Percentiles rank a stretch among this genome's conserved stretches.
Evolutionary conservation across 2,329 filamentous ascomycete species (phyloP).

Genomic region (Tolypocladium sp.): DNA sequence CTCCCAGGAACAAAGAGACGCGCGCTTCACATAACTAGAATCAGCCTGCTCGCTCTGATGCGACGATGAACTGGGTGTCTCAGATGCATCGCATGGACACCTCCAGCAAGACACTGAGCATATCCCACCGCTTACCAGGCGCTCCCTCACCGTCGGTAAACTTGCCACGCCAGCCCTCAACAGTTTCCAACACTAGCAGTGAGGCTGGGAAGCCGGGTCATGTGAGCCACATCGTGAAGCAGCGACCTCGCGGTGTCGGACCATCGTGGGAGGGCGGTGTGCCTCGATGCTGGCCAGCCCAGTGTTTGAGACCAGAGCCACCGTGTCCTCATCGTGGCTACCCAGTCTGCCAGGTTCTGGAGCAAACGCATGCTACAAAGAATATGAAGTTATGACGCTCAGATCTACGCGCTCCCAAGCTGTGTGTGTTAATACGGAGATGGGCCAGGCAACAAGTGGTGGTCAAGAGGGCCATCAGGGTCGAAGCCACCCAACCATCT

Average conservation of each 20-base stretch:
- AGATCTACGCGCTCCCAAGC: neutral
- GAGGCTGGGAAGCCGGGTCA: neutral
- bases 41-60: neutral
- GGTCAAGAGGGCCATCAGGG: neutral
- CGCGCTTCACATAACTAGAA: neutral
- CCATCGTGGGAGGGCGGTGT: neutral
- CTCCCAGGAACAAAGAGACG: neutral
- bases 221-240: neutral
- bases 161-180: neutral
- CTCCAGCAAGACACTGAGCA: neutral
- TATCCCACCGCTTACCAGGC: neutral
- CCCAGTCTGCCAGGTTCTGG: neutral
- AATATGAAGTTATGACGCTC: neutral
- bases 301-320: neutral
- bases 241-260: neutral
- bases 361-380: neutral
- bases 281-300: no score
- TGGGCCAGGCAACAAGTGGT: neutral
- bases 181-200: neutral
- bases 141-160: neutral
- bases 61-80: neutral
- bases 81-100: neutral
- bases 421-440: neutral
- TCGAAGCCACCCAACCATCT: neutral
- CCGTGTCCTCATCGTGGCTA: neutral